phyloP scores from a whole-genome alignment of 2,329 filamentous ascomycete genomes.

The Penicillium hordei region DNA sequence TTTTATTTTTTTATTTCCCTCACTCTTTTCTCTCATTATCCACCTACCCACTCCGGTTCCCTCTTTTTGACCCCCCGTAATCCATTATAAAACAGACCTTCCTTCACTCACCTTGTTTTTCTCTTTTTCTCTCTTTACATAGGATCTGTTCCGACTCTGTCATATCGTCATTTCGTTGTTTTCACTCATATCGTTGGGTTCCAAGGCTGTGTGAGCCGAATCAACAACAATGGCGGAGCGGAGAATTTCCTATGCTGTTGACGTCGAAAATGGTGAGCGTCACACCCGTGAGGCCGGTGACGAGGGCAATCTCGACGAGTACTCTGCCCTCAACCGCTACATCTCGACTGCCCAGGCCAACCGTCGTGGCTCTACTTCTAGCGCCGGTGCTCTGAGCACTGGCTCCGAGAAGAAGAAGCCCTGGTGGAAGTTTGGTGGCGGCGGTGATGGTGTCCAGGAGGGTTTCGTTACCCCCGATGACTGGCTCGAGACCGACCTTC shows the following conservation, averaged over 20 bases:
- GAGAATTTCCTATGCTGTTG: constrained; percentile 47
- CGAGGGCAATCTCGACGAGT: constrained; percentile 54
- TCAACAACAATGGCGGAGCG: constrained; percentile 46
- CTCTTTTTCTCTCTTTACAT: constrained; percentile 25
- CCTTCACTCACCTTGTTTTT: constrained; percentile 26
- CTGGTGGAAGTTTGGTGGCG: constrained; percentile 59
- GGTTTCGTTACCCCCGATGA: constrained; percentile 59
- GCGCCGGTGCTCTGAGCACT: constrained; percentile 44
- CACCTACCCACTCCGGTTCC: constrained; percentile 25
- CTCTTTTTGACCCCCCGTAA: constrained; percentile 25
- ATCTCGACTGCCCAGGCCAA: constrained; percentile 65
- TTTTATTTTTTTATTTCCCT: constrained; percentile 8
- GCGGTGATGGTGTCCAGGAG: constrained; percentile 30
- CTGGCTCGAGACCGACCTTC: constrained; percentile 68
- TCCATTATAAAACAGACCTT: constrained; percentile 38
- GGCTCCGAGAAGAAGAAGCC: constrained; percentile 51
- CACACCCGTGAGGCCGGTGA: constrained; percentile 31
- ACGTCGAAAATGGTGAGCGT: constrained; percentile 45
- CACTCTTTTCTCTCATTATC: constrained; percentile 22
- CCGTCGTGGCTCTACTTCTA: constrained; percentile 51
- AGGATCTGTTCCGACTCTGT: constrained; percentile 42
- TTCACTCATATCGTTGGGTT: constrained; percentile 41
- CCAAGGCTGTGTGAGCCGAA: constrained; percentile 41
- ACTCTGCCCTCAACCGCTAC: constrained; percentile 65
- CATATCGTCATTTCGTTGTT: constrained; percentile 38